Percentiles rank a stretch among this genome's conserved stretches.
phyloP scores from a whole-genome alignment of 116 monocot genomes.

The Iris pallida region DNA sequence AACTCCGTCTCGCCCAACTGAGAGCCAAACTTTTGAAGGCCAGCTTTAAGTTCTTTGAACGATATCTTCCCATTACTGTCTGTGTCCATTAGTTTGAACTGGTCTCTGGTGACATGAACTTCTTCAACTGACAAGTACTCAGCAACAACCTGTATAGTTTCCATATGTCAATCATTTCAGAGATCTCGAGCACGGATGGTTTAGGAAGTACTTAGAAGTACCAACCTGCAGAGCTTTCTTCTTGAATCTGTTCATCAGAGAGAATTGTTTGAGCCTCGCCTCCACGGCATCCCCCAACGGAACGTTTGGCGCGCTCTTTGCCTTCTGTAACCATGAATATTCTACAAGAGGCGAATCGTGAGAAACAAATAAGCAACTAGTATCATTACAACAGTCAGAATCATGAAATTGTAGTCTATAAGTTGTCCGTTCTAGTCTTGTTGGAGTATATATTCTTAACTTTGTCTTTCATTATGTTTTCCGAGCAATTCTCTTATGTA shows the following conservation, averaged over 20 bases:
- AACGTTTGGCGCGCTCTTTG: slow-evolving; percentile 60
- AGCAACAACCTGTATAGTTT: slow-evolving; percentile 54
- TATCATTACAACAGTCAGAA: too few species aligned
- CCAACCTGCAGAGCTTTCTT: slow-evolving; percentile 74
- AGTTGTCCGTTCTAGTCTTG: too few species aligned
- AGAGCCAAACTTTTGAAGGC: slow-evolving; percentile 65
- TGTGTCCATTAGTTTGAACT: slow-evolving; percentile 68
- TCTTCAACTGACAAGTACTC: slow-evolving; percentile 67
- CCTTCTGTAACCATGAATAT: slow-evolving; percentile 77
- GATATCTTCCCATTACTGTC: slow-evolving; percentile 63
- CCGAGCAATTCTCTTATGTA: too few species aligned
- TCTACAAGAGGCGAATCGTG: slow-evolving; percentile 22
- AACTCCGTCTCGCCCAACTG: slow-evolving; percentile 61
- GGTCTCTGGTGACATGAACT: slow-evolving; percentile 57
- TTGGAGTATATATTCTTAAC: too few species aligned
- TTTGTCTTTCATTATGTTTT: too few species aligned
- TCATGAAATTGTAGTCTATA: too few species aligned
- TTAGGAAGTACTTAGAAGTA: background rate
- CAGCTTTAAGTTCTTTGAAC: slow-evolving; percentile 67
- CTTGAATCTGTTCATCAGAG: slow-evolving; percentile 81
- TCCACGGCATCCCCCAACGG: slow-evolving; percentile 71
- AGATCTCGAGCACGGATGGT: background rate
- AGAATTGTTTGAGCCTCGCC: slow-evolving; percentile 78
- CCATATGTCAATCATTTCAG: background rate
- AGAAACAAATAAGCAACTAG: background rate